Conservation (phyloP, 2,329 filamentous ascomycete genomes). For the Eutypella sp. region DNA sequence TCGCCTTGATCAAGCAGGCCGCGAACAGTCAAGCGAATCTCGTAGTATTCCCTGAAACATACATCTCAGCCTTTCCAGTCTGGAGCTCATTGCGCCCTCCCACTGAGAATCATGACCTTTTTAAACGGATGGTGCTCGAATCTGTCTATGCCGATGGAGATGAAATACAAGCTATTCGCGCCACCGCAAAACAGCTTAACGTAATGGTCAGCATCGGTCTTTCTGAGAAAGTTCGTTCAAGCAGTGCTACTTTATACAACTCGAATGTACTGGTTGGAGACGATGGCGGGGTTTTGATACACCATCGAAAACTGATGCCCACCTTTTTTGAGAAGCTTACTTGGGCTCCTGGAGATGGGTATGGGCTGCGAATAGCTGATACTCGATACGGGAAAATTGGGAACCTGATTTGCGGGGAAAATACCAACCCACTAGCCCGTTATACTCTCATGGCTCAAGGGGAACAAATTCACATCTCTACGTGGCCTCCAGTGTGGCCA, state of each 20-base stretch:
- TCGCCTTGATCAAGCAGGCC: conserved; percentile 40
- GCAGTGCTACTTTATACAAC: conserved; percentile 45
- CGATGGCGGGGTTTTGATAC: conserved; percentile 40
- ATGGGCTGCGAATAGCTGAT: conserved; percentile 42
- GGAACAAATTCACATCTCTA: conserved; percentile 50
- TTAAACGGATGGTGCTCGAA: conserved; percentile 38
- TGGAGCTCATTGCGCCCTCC: conserved; percentile 45
- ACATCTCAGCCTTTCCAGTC: conserved; percentile 47
- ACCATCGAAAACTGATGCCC: conserved; percentile 50
- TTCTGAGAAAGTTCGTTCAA: conserved; percentile 40
- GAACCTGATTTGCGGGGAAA: conserved; percentile 51
- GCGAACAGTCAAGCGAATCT: conserved; percentile 39
- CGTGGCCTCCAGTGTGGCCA: conserved; percentile 52
- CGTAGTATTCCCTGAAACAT: conserved; percentile 50
- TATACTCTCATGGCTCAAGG: conserved; percentile 49
- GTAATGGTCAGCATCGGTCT: conserved; percentile 45
- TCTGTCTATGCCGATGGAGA: conserved; percentile 41
- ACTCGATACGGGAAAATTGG: conserved; percentile 43
- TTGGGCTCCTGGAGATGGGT: conserved; percentile 48
- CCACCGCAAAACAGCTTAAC: conserved; percentile 29
- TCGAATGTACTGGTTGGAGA: conserved; percentile 42
- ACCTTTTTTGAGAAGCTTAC: conserved; percentile 54
- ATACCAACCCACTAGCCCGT: conserved; percentile 51
- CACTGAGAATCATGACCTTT: conserved; percentile 44
- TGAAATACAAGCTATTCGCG: conserved; percentile 37